Evolutionary conservation across 1,284 basidiomycete genomes (phyloP).

Genomic region (Microbotryum intermedium): DNA sequence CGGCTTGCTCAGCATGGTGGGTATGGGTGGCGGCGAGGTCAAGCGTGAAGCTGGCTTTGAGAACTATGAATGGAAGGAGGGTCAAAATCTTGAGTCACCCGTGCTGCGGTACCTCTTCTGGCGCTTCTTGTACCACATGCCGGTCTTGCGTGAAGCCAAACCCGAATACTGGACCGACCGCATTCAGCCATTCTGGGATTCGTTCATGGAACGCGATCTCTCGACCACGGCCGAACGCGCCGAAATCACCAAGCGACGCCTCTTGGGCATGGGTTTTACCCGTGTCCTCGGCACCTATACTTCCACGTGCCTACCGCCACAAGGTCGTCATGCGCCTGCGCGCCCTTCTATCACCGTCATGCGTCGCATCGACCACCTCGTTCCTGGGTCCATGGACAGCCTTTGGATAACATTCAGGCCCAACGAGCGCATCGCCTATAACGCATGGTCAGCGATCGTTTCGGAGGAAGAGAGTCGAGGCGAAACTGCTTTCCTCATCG

Average conservation of each 20-base stretch:
- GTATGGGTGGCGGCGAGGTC: background rate
- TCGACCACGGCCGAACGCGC: constrained; percentile 18
- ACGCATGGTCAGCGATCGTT: constrained; percentile 20
- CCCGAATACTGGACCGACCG: constrained; percentile 21
- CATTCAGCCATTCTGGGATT: constrained; percentile 25
- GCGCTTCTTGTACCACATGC: constrained; percentile 24
- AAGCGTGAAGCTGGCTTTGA: constrained; percentile 9
- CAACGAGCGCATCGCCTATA: background rate
- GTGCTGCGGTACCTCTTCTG: constrained; percentile 20
- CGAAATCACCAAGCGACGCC: constrained; percentile 26
- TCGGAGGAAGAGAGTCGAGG: background rate
- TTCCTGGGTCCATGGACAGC: constrained; percentile 21
- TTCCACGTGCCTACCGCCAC: constrained; percentile 6
- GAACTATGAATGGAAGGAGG: constrained; percentile 14
- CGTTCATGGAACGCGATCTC: constrained; percentile 24
- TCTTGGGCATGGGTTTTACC: constrained; percentile 23
- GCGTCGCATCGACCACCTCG: constrained; percentile 18
- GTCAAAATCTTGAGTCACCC: constrained; percentile 5
- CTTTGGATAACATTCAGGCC: constrained; percentile 4
- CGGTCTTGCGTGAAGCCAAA: constrained; percentile 14
- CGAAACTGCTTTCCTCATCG: constrained; percentile 6
- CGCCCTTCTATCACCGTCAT: constrained; percentile 9
- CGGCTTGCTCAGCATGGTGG: background rate
- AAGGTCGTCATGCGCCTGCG: constrained; percentile 3
- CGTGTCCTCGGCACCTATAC: constrained; percentile 26